Evolutionary conservation across 1,284 basidiomycete genomes (phyloP).

Genomic region (Phellinidium pouzarii): DNA sequence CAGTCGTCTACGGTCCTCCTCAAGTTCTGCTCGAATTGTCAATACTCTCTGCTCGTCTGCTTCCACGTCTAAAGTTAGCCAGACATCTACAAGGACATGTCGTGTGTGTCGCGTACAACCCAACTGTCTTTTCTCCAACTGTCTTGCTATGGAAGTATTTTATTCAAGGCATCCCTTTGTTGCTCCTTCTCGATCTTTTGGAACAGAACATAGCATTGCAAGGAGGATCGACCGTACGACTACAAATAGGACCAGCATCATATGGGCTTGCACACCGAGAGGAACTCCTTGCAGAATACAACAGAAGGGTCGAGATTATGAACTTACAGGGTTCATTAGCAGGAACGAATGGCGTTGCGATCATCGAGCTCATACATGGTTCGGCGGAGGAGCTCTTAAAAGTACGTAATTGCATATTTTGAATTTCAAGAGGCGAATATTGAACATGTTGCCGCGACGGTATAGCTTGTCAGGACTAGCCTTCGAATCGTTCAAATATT

Average conservation of each 20-base stretch:
- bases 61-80: neutral
- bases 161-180: neutral
- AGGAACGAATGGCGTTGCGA: constrained; percentile 26
- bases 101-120: neutral
- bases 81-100: neutral
- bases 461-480: constrained; percentile 31
- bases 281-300: neutral
- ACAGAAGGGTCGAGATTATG: too few species aligned
- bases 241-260: neutral
- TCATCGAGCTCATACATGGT: constrained; percentile 31
- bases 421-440: neutral
- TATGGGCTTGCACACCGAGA: neutral
- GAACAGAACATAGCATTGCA: neutral
- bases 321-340: neutral
- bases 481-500: constrained; percentile 17
- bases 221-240: neutral
- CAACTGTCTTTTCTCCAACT: neutral
- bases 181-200: neutral
- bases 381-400: constrained; percentile 31
- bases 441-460: neutral
- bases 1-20: constrained; percentile 22
- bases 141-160: neutral
- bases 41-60: neutral
- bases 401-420: constrained; percentile 21
- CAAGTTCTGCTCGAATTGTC: constrained; percentile 30